Evolutionary conservation across 2,329 filamentous ascomycete species (phyloP).

Genomic region (Cryphonectria naterciae): DNA sequence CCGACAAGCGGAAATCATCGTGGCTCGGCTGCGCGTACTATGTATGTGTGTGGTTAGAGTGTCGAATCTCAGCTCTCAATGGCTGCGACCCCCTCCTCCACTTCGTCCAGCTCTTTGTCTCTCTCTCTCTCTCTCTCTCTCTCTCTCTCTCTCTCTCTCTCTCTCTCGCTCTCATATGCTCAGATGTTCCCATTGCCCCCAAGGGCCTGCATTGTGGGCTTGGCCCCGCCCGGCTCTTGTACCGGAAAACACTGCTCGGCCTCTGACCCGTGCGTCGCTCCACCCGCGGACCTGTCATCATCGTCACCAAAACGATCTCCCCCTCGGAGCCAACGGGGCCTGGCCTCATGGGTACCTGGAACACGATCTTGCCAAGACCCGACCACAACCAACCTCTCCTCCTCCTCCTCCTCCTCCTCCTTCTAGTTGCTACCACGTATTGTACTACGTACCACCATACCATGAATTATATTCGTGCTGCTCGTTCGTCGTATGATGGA

Average conservation of each 20-base stretch:
- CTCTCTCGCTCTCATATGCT: background rate
- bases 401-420: background rate
- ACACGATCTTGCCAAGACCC: slow-evolving; percentile 1
- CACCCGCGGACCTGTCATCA: slow-evolving; percentile 8
- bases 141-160: too few species aligned
- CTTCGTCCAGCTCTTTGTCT: background rate
- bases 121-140: too few species aligned
- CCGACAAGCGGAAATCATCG: too few species aligned
- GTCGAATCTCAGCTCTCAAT: background rate
- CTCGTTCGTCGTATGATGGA: background rate
- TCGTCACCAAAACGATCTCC: slow-evolving; percentile 1
- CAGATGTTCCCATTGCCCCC: background rate
- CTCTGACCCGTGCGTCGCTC: slow-evolving; percentile 11
- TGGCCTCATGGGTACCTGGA: background rate
- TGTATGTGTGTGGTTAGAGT: background rate
- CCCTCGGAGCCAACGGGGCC: background rate
- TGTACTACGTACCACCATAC: background rate
- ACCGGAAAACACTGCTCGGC: slow-evolving; percentile 16
- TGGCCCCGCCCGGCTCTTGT: slow-evolving; percentile 22
- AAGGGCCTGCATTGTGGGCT: slow-evolving; percentile 5
- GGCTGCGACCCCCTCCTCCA: background rate
- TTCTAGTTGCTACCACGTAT: background rate
- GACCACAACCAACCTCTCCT: background rate
- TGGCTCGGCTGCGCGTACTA: background rate
- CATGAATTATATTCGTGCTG: too few species aligned